Base-by-base conservation (phyloP, 2,329 filamentous ascomycete species). In the Sporothrix brasiliensis region DNA sequence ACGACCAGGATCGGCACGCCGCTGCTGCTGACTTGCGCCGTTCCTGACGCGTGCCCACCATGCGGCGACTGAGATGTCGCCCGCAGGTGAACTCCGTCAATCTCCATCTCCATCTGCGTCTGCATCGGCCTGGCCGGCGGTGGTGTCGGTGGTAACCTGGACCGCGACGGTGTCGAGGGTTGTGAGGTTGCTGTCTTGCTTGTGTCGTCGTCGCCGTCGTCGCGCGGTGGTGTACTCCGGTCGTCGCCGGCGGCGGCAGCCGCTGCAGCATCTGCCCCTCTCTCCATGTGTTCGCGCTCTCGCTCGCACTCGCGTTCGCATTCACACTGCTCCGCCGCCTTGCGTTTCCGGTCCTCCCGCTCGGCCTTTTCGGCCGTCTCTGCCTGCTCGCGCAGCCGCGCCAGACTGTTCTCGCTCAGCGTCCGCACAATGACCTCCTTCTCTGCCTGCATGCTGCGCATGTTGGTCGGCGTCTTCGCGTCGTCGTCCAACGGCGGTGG, bases 401-500 rank as follows among this genome's bases (percentile, higher is more conserved):
- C 79, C 2, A 88, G 78, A 74, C 81, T 87, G 77, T 82, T 85
- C 72, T 85, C 85, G 58, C 86, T 89, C 75, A 86, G 84, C 69
- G 85, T 85, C 53, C 87, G 82, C 71, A 85, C 84, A 70, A 89
- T 87, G 67, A 82, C 86, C 70, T 85, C 84, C 77, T 89, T 89
- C 76, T 89, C 88, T 30, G 83, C 83, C 75, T 88, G 85, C 82
- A 90, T 86, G 41, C 83, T 86, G 72, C 83, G 84, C 86, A 90
- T 88, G 77, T 89, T 83, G 9, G 69, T 71, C 27, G 90, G 88
- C n/a, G 89, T 86, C 11, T 16, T 44, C 2, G 85, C 16, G 4
- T 52, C 85, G 0, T 87, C 87, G 30, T 84, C 85, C 68, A 85
- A 85, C 1, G 89, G 86, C 5, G 91, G 90, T 69, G 91, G 92